Base-by-base conservation (phyloP, 345 rosid genomes). In the Eucalyptus guilfoylei region DNA sequence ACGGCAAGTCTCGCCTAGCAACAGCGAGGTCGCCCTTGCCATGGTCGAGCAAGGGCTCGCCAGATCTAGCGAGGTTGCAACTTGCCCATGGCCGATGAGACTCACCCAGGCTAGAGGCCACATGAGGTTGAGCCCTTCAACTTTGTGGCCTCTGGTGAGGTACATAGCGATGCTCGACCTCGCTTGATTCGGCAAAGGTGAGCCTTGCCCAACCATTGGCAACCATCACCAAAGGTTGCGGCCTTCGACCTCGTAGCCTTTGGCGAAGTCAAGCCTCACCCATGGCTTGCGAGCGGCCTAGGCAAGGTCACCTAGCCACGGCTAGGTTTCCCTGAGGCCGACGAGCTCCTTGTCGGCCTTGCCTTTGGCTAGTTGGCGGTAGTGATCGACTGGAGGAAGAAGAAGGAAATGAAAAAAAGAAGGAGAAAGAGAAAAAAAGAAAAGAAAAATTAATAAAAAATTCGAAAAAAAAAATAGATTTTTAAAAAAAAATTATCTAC, bases 351-450 rank as follows among this genome's bases (percentile, higher is more conserved):
- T 2, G 19, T 64, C 0, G 3, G 19, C 72, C 37, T n/a, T 7
- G 19, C 72, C 72, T 14, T 0, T 7, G 5, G 5, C 72, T 13
- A 4, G 8, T 6, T 0, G 1, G 4, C 0, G 0, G 9, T 0
- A 1, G 4, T 2, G 5, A 14, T 0, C 0, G 32, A 14, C 3
- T 60, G 1, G 10, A 30, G 72, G 72, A 62, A 30, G 15, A 60
- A 26, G 34, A 32, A 62, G 7, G 69, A n/a, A 4, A 62, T 6
- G 5, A 13, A 14, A 30, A 58, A 30, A 60, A 28, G 3, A 58
- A 26, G 1, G 11, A 21, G 1, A 8, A 21, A 4, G 2, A 55
- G 4, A 8, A 54, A 3, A 21, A 0, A 4, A 55, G 0, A 5
- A 26, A 1, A 28, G 15, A 60, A 60, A 26, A 12, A 52, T 8